These are phyloP conservation scores for Daldinia sp. DNA, from an alignment of 2,329 filamentous ascomycete species.

Conservation along the genomic window DNA sequence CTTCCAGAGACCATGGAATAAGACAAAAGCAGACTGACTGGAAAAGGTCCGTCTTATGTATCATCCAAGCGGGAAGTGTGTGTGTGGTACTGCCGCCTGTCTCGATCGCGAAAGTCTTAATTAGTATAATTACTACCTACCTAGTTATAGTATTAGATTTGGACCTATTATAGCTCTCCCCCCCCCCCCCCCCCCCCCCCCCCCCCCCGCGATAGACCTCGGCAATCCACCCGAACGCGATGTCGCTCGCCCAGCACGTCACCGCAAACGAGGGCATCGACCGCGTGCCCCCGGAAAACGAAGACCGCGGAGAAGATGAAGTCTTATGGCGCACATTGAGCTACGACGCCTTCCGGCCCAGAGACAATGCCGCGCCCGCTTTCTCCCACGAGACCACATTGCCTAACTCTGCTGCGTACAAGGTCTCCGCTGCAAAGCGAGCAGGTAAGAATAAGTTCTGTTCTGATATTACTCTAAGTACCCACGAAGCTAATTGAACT, in stretches of 20 bases:
- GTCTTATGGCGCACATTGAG: slow-evolving; percentile 48
- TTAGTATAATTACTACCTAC: not conserved
- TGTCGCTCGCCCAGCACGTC: slow-evolving; percentile 60
- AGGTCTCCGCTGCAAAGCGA: slow-evolving; percentile 48
- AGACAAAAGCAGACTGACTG: no score
- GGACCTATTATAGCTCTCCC: not conserved
- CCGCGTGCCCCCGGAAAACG: slow-evolving; percentile 48
- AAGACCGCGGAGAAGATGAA: slow-evolving; percentile 41
- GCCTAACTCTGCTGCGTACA: slow-evolving; percentile 51
- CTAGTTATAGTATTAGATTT: not conserved
- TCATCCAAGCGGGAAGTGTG: not conserved
- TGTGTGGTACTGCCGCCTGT: not conserved
- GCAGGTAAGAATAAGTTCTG: slow-evolving; percentile 44
- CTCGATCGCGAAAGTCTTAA: slow-evolving; percentile 15
- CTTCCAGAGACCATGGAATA: no score
- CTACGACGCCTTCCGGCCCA: slow-evolving; percentile 48
- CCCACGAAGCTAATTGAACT: not conserved
- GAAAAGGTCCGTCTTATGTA: not conserved
- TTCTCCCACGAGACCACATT: slow-evolving; percentile 44
- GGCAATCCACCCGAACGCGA: slow-evolving; percentile 32
- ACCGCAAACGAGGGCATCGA: slow-evolving; percentile 58
- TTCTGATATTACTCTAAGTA: not conserved
- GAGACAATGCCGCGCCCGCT: slow-evolving; percentile 47
- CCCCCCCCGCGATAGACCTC: no score
- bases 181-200: not conserved